Evolutionary conservation across 441 rosid genomes (phyloP), one percentile per base, ranked within the genome.

Genomic region (Theobroma grandiflorum): DNA sequence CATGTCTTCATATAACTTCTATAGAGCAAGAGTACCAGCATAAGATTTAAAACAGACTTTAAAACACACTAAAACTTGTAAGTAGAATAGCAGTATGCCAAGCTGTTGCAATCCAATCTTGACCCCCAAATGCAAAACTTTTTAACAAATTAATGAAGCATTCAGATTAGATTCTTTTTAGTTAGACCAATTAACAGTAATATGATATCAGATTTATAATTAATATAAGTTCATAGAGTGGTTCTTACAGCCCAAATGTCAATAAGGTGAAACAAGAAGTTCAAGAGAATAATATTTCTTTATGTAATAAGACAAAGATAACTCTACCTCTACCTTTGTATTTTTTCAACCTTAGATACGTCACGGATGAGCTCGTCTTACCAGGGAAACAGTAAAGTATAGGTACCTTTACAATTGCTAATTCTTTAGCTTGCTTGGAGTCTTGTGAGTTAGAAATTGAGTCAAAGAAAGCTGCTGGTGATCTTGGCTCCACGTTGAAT

Each of bases 1-100:
- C 97, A 93, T 87, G 52, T 88, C 94, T 65, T 82, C 81, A 68
- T 95, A 95, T 74, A 90, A 42, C 73, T 84, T 85, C 93, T 91
- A 50, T 31, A 75, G 66, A 70, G 47, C 38, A 12, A 58, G 10
- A 20, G 22, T 31, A 57, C 16, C 18, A 66, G 50, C 49, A 26
- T 66, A 38, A 40, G 26, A 66, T n/a, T 40, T 66, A 8, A 66
- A 66, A 40, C 49, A 65, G 12, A 40, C 71, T 33, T 63, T 42
- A 61, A 47, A 47, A 3, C 3, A 12, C 3, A 47, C 52, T 11
- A 47, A 47, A 15, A 47, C 52, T 47, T 47, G 52, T 15, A 26
- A 26, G 31, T 26, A 26, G 31, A 26, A 26, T 26, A 26, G 31
- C 31, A 26, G 31, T 26, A 26, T 26, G 31, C 31, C 31, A 26